These are phyloP conservation scores for Chloranthus sessilifolius DNA, from an alignment of 164 flowering plant species.

Conservation along the genomic window DNA sequence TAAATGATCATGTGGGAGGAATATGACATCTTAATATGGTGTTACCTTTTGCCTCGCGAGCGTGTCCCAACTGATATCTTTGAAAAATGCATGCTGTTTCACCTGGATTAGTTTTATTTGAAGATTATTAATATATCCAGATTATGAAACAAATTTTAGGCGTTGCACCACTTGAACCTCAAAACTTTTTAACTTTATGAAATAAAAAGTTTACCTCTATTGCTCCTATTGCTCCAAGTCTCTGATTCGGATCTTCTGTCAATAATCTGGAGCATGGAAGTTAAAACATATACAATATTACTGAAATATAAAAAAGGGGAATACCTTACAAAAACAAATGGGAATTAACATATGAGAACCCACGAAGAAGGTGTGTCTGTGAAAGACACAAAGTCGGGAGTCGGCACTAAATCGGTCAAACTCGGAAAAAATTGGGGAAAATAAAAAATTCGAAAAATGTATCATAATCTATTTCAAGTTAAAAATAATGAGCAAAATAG, in stretches of 20 bases:
- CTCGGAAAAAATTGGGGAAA: too few species aligned
- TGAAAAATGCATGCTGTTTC: constrained; percentile 87
- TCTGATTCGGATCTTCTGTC: constrained; percentile 92
- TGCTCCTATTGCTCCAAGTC: constrained; percentile 97
- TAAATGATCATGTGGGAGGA: neutral
- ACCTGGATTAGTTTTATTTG: constrained; percentile 78
- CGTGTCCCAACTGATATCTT: constrained; percentile 97
- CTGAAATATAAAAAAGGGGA: neutral
- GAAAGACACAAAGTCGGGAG: too few species aligned
- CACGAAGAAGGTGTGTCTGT: too few species aligned
- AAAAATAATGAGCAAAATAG: too few species aligned
- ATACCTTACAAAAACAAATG: neutral
- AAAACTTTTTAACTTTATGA: neutral
- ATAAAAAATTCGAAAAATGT: too few species aligned
- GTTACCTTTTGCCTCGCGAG: constrained; percentile 95
- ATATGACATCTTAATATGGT: neutral
- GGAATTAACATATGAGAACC: too few species aligned
- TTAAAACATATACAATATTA: neutral
- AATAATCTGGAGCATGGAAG: constrained; percentile 46
- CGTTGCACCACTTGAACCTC: too few species aligned
- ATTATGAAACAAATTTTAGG: too few species aligned
- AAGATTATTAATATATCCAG: too few species aligned
- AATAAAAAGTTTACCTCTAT: constrained; percentile 53
- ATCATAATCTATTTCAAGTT: too few species aligned
- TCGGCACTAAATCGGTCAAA: too few species aligned